A percentile compares a stretch with the other conserved stretches of the same genome.
Conservation (phyloP, 2,329 filamentous ascomycete species). For the Exophiala calicioides region DNA sequence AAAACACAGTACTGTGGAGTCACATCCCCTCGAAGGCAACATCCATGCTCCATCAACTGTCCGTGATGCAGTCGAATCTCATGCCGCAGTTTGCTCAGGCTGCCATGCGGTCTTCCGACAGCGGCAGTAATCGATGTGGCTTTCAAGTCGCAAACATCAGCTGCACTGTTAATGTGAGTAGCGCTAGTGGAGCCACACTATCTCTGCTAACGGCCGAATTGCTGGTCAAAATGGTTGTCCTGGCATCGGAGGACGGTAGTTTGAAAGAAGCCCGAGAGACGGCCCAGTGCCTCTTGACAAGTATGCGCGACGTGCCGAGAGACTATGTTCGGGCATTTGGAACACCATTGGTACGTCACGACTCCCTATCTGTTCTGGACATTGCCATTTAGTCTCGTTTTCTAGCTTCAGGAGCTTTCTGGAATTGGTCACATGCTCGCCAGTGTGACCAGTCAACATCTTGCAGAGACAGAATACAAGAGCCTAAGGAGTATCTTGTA, state of each 20-base stretch:
- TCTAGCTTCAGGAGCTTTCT: slow-evolving; percentile 17
- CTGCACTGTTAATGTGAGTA: slow-evolving; percentile 11
- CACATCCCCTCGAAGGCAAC: slow-evolving; percentile 8
- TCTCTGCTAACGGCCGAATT: background rate
- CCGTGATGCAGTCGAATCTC: background rate
- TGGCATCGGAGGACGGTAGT: too few species aligned
- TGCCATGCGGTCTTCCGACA: background rate
- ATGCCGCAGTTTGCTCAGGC: slow-evolving; percentile 7
- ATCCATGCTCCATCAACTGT: background rate
- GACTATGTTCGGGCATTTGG: slow-evolving; percentile 4
- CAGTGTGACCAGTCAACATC: slow-evolving; percentile 18
- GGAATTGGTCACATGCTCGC: slow-evolving; percentile 18
- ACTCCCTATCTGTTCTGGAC: background rate
- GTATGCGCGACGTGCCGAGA: too few species aligned
- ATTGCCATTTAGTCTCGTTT: background rate
- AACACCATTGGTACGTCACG: background rate
- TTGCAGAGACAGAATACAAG: too few species aligned
- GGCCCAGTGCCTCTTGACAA: too few species aligned
- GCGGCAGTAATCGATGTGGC: slow-evolving; percentile 9
- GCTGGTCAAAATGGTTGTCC: slow-evolving; percentile 9
- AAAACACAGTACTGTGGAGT: slow-evolving; percentile 5
- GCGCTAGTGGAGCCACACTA: background rate
- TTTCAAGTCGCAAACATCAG: slow-evolving; percentile 16
- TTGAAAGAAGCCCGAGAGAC: too few species aligned
- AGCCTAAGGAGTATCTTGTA: too few species aligned